These are phyloP conservation scores for Vigna mungo DNA, from an alignment of 306 rosid species.

Conservation along the genomic window DNA sequence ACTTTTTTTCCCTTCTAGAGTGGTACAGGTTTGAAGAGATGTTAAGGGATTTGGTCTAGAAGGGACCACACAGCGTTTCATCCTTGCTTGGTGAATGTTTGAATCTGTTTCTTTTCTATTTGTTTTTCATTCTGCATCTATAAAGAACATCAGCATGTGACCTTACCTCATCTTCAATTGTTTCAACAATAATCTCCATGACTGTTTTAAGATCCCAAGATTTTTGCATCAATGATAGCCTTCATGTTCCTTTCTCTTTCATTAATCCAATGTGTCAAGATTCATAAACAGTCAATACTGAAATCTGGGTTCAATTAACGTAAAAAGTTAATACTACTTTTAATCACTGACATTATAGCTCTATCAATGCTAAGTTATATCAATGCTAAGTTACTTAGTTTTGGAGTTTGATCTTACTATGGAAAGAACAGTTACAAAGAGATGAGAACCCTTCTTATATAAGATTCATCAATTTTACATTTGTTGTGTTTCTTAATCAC, in stretches of 20 bases:
- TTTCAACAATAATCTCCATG: neutral
- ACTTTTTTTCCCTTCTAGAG: neutral
- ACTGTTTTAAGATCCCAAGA: neutral
- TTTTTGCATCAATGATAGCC: neutral
- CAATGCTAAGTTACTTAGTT: no score
- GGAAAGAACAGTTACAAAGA: no score
- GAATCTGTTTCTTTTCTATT: neutral
- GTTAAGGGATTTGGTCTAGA: neutral
- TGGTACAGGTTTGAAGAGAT: conserved; percentile 4
- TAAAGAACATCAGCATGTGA: neutral
- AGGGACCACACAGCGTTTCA: conserved; percentile 11
- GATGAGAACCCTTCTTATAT: no score
- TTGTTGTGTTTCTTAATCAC: no score
- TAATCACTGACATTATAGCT: no score
- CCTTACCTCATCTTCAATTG: neutral
- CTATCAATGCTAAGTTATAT: no score
- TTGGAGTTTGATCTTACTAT: no score
- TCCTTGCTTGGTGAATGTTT: neutral
- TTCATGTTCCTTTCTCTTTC: neutral
- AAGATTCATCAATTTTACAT: no score
- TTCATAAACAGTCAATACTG: neutral
- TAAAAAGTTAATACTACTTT: no score
- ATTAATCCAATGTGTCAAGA: neutral
- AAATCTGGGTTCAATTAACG: no score
- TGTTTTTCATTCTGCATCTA: neutral